These are phyloP conservation scores for Neoascochyta sp. DNA, from an alignment of 2,329 filamentous ascomycete genomes.

Conservation along the genomic window DNA sequence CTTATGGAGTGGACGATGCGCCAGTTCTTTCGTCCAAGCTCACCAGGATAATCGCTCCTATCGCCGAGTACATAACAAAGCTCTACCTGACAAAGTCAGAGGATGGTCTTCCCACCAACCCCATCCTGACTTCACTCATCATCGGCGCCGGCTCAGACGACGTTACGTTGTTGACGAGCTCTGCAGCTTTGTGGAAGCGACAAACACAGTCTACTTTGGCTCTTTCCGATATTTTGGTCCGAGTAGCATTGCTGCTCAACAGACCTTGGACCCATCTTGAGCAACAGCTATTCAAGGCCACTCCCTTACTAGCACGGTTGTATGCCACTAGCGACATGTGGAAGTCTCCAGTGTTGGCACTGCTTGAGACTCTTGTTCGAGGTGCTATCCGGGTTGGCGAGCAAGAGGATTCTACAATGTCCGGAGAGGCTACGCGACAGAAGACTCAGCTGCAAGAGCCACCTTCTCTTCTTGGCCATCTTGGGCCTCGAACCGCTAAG, in stretches of 20 bases:
- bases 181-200: slow-evolving; percentile 46
- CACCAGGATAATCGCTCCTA: slow-evolving; percentile 63
- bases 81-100: slow-evolving; percentile 69
- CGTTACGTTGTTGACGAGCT: slow-evolving; percentile 46
- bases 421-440: slow-evolving; percentile 1
- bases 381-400: slow-evolving; percentile 60
- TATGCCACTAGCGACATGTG: slow-evolving; percentile 68
- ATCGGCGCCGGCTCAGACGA: slow-evolving; percentile 42
- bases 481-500: slow-evolving; percentile 77
- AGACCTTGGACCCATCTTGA: slow-evolving; percentile 65
- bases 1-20: slow-evolving; percentile 69
- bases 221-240: slow-evolving; percentile 67
- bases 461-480: slow-evolving; percentile 86
- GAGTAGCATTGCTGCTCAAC: slow-evolving; percentile 62
- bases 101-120: slow-evolving; percentile 70
- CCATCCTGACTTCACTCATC: slow-evolving; percentile 68
- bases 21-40: slow-evolving; percentile 48
- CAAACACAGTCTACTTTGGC: slow-evolving; percentile 62
- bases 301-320: slow-evolving; percentile 71
- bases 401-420: slow-evolving; percentile 8
- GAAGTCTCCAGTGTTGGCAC: slow-evolving; percentile 60
- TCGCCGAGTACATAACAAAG: slow-evolving; percentile 72
- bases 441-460: slow-evolving; percentile 57
- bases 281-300: slow-evolving; percentile 74
- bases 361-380: slow-evolving; percentile 71